Conservation (phyloP, 192 early-diverging fungal genomes). For the Coemansia sp. region DNA sequence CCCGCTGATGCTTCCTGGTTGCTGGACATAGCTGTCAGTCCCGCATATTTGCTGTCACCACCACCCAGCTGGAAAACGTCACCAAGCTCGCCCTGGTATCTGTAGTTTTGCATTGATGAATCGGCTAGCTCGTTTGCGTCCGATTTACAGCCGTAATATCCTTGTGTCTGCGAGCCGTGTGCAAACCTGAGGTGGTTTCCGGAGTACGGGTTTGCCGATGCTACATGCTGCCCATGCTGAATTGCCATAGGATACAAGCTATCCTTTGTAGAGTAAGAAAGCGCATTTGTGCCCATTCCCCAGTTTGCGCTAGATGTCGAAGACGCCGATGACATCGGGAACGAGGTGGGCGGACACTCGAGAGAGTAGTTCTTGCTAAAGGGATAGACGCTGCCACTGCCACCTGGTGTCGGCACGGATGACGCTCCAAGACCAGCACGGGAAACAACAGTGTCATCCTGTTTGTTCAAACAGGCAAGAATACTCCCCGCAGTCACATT, state of each 20-base stretch:
- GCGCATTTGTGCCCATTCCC: slow-evolving; percentile 8
- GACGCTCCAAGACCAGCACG: slow-evolving; percentile 10
- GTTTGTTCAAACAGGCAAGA: background rate
- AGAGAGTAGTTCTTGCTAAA: slow-evolving; percentile 34
- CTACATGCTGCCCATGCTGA: background rate
- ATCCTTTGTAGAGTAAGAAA: slow-evolving; percentile 17
- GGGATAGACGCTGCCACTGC: background rate
- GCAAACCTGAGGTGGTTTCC: background rate
- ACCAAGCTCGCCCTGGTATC: slow-evolving; percentile 1
- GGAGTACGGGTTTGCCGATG: background rate
- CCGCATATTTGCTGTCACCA: background rate
- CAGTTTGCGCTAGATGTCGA: slow-evolving; percentile 20
- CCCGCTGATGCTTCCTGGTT: background rate
- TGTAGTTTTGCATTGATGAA: background rate
- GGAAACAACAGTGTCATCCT: background rate
- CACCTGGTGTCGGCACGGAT: background rate
- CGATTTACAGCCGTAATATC: background rate
- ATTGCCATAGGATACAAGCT: slow-evolving; percentile 37
- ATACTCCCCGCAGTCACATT: background rate
- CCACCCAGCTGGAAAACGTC: background rate
- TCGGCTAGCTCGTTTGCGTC: background rate
- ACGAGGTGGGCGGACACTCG: slow-evolving; percentile 18
- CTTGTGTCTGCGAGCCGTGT: background rate
- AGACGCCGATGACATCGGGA: background rate
- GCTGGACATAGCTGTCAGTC: background rate